Percentiles rank a stretch among this genome's conserved stretches.
Evolutionary conservation across 169 alveolate species (phyloP).

Genomic region (Plasmodium chabaudi): DNA sequence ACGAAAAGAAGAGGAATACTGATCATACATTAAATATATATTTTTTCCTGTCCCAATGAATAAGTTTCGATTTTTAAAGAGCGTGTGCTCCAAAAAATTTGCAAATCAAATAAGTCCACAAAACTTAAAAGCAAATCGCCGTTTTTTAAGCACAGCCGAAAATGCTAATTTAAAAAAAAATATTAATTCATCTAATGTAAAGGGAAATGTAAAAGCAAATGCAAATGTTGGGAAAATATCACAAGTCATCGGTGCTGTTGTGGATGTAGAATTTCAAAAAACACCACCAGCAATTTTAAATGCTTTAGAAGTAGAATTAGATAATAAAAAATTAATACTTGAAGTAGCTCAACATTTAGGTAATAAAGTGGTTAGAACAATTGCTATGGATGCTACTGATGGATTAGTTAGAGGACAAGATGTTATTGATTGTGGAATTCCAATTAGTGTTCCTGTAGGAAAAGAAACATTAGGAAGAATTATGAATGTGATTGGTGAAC

Average conservation of each 20-base stretch:
- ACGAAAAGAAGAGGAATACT: no score
- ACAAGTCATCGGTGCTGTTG: slow-evolving; percentile 98
- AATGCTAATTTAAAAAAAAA: slow-evolving; percentile 34
- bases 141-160: slow-evolving; percentile 23
- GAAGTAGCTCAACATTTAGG: slow-evolving; percentile 98
- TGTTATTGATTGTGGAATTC: slow-evolving; percentile 95
- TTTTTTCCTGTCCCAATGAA: background rate
- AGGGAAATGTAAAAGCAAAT: background rate
- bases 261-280: slow-evolving; percentile 97
- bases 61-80: background rate
- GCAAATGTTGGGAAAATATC: slow-evolving; percentile 87
- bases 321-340: slow-evolving; percentile 89
- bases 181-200: background rate
- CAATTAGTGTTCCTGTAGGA: slow-evolving; percentile 95
- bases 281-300: slow-evolving; percentile 95
- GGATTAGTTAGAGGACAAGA: slow-evolving; percentile 97
- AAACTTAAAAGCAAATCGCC: slow-evolving; percentile 3
- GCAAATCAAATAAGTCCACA: background rate
- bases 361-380: slow-evolving; percentile 92
- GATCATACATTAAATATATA: no score
- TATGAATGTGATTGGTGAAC: slow-evolving; percentile 98
- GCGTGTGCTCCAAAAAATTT: background rate
- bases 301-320: slow-evolving; percentile 94
- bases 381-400: slow-evolving; percentile 98
- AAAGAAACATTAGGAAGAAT: slow-evolving; percentile 94